phyloP scores from a whole-genome alignment of 106 monocot species.

The Allium cepa region DNA sequence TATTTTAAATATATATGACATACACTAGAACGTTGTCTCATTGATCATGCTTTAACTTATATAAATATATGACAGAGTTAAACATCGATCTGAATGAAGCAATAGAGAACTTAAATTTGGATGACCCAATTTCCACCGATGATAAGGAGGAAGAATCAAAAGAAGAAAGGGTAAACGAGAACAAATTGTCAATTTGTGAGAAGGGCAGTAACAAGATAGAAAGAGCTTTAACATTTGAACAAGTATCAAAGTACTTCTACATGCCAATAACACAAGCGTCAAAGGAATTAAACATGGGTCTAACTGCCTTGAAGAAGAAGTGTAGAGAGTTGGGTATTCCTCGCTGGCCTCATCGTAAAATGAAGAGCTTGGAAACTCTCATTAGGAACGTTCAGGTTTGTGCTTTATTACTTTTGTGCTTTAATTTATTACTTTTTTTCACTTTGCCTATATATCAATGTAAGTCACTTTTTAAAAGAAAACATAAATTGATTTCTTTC shows the following conservation, averaged over 20 bases:
- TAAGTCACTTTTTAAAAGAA: neutral
- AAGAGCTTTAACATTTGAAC: constrained; percentile 40
- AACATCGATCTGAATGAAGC: no score
- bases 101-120: no score
- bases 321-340: constrained; percentile 75
- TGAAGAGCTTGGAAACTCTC: constrained; percentile 68
- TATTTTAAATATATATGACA: no score
- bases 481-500: neutral
- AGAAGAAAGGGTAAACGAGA: no score
- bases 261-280: constrained; percentile 76
- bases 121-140: no score
- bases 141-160: no score
- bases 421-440: no score
- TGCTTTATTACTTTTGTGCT: neutral
- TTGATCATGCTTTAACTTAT: no score
- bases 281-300: constrained; percentile 56
- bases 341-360: constrained; percentile 76
- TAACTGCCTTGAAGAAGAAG: constrained; percentile 72
- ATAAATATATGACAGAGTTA: no score
- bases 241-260: constrained; percentile 60
- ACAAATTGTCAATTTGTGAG: no score
- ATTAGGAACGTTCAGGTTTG: constrained; percentile 65
- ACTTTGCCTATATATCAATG: no score
- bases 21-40: no score
- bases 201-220: constrained; percentile 9